Percentiles rank a stretch among this genome's conserved stretches.
phyloP scores from a whole-genome alignment of 2,329 filamentous ascomycete genomes.

The Aureobasidium vineae region DNA sequence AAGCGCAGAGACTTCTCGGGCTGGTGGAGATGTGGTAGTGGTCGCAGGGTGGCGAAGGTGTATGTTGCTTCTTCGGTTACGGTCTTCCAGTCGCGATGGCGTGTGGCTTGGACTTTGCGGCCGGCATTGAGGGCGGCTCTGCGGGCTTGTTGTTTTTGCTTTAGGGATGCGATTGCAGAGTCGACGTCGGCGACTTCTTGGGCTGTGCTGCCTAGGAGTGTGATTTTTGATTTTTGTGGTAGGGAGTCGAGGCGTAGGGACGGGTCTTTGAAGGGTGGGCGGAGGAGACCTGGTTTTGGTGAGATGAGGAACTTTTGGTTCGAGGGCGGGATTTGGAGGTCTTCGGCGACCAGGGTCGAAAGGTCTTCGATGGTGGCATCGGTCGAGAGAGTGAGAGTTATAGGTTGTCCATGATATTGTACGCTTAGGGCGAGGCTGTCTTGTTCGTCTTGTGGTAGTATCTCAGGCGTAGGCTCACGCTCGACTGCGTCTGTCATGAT shows the following conservation, averaged over 20 bases:
- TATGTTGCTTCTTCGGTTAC: slow-evolving; percentile 63
- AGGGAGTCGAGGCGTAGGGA: slow-evolving; percentile 52
- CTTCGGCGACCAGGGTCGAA: slow-evolving; percentile 56
- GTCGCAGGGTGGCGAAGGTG: slow-evolving; percentile 75
- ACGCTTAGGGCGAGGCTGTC: slow-evolving; percentile 48
- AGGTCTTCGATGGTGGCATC: slow-evolving; percentile 57
- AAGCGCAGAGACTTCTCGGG: slow-evolving; percentile 69
- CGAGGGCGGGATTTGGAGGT: slow-evolving; percentile 58
- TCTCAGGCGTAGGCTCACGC: neutral
- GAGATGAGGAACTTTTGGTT: slow-evolving; percentile 69
- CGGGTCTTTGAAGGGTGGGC: slow-evolving; percentile 62
- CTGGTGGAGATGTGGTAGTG: slow-evolving; percentile 73
- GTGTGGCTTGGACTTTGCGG: slow-evolving; percentile 38
- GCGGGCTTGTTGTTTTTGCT: slow-evolving; percentile 46
- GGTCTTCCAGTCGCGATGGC: slow-evolving; percentile 48
- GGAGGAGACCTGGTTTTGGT: slow-evolving; percentile 63
- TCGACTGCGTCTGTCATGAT: slow-evolving; percentile 5
- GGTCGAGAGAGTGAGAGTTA: slow-evolving; percentile 49
- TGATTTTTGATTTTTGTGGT: slow-evolving; percentile 57
- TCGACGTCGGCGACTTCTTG: slow-evolving; percentile 59
- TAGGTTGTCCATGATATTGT: slow-evolving; percentile 54
- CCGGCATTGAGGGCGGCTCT: slow-evolving; percentile 43
- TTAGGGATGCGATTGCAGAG: slow-evolving; percentile 51
- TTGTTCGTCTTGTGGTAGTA: slow-evolving; percentile 2
- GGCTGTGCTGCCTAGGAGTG: slow-evolving; percentile 62